Evolutionary conservation across 768 basidiomycete genomes (phyloP), one percentile per base, ranked within the genome.

Genomic region (Neoboletus magnificus): DNA sequence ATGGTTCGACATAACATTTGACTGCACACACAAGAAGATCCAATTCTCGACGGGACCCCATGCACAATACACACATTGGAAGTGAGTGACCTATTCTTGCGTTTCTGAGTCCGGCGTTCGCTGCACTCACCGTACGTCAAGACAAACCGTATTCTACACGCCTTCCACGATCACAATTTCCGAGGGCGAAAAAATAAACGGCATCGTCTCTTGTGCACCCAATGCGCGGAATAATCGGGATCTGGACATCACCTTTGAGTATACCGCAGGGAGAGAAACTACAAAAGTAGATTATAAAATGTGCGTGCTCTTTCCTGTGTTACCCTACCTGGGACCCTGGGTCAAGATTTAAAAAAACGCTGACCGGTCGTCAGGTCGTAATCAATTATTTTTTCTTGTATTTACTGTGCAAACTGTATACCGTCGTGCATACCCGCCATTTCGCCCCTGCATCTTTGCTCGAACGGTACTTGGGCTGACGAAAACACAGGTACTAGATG

Each of bases 61-160:
- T 65, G 91, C 95, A 52, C 89, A 93, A 73, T 94, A 94, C 75
- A 94, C 92, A 27, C 92, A 94, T 71, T 94, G 92, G 92, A 94
- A 94, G 93, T 94, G 64, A 71, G 91, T 83, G 22, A 25, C 30
- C 41, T 29, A 10, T 43, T 20, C 18, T 9, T 43, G 15, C 20
- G 5, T 29, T 43, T 41, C 25, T 16, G 23, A 40, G 18, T 46
- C 30, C 15, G 22, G 48, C 39, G n/a, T 30, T 57, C 16, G 43
- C 22, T 37, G 12, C 25, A 35, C 35, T 33, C 20, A 64, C 25
- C 15, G n/a, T 52, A 43, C 36, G 6, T 48, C 16, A 62, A 90
- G 90, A 72, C 92, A 98, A 82, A 98, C 95, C 54, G 97, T 99
- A 22, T 98, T 99, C 78, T 99, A 99, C 75, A 97, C 95, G 36